Conservation (phyloP, 106 monocot genomes). For the Dioscorea dumetorum region DNA sequence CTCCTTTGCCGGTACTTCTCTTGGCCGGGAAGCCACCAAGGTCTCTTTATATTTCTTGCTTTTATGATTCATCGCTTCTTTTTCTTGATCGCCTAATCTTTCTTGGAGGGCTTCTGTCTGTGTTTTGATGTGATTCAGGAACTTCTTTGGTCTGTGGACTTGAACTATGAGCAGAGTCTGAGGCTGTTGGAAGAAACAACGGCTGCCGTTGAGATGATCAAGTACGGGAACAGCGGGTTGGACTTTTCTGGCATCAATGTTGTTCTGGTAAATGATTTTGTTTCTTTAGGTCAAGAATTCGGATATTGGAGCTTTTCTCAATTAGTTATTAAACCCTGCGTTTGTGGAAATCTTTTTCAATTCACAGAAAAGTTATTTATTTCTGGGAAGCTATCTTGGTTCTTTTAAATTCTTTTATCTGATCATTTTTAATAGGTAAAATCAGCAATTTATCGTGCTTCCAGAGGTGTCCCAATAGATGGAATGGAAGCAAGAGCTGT, state of each 20-base stretch:
- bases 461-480: conserved; percentile 42
- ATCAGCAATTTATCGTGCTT: conserved; percentile 55
- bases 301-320: not conserved
- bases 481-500: conserved; percentile 66
- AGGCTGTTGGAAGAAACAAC: conserved; percentile 55
- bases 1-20: conserved; percentile 61
- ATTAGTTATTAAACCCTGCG: not conserved
- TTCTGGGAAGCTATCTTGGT: not conserved
- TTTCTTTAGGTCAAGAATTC: not conserved
- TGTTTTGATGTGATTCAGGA: conserved; percentile 21
- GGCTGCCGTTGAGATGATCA: conserved; percentile 64
- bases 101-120: not conserved
- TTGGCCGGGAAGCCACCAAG: conserved; percentile 59
- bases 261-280: conserved; percentile 26
- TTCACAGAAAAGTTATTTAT: not conserved
- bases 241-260: conserved; percentile 61
- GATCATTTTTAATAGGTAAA: conserved; percentile 41
- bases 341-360: not conserved
- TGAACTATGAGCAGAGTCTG: conserved; percentile 63
- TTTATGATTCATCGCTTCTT: not conserved
- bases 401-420: not conserved
- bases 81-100: not conserved
- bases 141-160: conserved; percentile 32
- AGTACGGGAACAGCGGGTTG: conserved; percentile 37
- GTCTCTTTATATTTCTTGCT: conserved; percentile 5